A percentile compares a stretch with the other conserved stretches of the same genome.
Conservation (phyloP, 371 early-diverging fungal genomes). For the Mucor sp. region DNA sequence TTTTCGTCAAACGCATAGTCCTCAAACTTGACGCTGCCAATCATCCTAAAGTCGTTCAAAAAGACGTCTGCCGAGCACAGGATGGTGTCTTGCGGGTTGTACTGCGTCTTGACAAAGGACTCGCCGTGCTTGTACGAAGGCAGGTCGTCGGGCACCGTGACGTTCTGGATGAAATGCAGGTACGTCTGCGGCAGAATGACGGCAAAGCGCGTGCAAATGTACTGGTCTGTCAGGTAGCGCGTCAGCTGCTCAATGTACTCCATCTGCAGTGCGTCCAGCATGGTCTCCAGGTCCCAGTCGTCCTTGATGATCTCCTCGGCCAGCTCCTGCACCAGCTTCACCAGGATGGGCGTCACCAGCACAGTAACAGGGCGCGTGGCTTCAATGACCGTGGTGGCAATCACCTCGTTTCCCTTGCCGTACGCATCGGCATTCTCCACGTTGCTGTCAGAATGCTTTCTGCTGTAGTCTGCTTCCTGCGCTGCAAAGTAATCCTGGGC, state of each 20-base stretch:
- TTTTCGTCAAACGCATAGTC: conserved; percentile 61
- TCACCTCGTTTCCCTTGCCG: conserved; percentile 39
- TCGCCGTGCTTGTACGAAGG: conserved; percentile 58
- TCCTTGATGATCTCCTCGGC: conserved; percentile 68
- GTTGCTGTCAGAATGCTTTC: conserved; percentile 11
- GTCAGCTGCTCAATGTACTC: conserved; percentile 67
- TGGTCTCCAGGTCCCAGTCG: conserved; percentile 69
- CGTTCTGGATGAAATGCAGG: conserved; percentile 78
- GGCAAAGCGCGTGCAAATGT: conserved; percentile 55
- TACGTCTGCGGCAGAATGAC: conserved; percentile 65
- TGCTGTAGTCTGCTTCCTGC: neutral
- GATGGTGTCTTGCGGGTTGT: conserved; percentile 64
- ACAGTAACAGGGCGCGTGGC: conserved; percentile 62
- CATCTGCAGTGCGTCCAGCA: conserved; percentile 72
- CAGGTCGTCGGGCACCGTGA: conserved; percentile 70
- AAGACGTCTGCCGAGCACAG: conserved; percentile 72
- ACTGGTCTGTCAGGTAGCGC: conserved; percentile 56
- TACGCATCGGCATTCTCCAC: neutral
- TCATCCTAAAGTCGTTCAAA: conserved; percentile 55
- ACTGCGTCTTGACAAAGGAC: conserved; percentile 55
- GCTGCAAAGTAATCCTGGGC: conserved; percentile 5
- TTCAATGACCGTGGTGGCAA: conserved; percentile 60
- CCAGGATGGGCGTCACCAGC: conserved; percentile 72
- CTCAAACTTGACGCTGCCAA: conserved; percentile 62
- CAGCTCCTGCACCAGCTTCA: conserved; percentile 74